Conservation (phyloP, 306 rosid genomes). For the Styphnolobium japonicum region DNA sequence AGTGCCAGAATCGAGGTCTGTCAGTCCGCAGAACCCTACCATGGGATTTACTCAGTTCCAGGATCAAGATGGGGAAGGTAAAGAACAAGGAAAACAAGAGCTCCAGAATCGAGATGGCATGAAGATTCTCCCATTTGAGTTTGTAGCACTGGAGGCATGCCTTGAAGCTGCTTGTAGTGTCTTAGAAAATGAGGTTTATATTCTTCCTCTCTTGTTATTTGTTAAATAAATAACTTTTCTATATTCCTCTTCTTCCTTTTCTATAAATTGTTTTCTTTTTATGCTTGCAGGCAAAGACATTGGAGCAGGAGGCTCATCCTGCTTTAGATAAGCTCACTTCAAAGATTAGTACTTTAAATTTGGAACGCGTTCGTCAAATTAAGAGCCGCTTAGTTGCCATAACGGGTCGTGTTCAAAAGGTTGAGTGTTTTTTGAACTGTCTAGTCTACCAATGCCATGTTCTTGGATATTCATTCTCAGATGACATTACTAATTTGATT, state of each 20-base stretch:
- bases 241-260: neutral
- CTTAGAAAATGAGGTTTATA: constrained; percentile 54
- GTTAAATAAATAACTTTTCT: too few species aligned
- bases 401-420: constrained; percentile 96
- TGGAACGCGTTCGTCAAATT: constrained; percentile 95
- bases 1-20: constrained; percentile 43
- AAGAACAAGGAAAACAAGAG: constrained; percentile 44
- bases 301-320: constrained; percentile 97
- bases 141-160: constrained; percentile 85
- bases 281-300: constrained; percentile 62
- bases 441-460: neutral
- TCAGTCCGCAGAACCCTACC: constrained; percentile 37
- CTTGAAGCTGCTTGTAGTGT: constrained; percentile 91
- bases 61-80: constrained; percentile 31
- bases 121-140: constrained; percentile 85
- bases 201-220: neutral
- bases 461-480: neutral
- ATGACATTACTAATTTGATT: neutral
- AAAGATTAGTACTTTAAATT: constrained; percentile 90
- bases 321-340: constrained; percentile 96
- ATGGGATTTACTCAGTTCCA: constrained; percentile 33
- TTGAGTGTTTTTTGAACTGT: constrained; percentile 17
- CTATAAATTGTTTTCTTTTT: neutral
- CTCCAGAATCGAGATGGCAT: constrained; percentile 57
- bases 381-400: constrained; percentile 97